Conservation (phyloP, 2,329 filamentous ascomycete genomes). For the Emmonsia crescens region DNA sequence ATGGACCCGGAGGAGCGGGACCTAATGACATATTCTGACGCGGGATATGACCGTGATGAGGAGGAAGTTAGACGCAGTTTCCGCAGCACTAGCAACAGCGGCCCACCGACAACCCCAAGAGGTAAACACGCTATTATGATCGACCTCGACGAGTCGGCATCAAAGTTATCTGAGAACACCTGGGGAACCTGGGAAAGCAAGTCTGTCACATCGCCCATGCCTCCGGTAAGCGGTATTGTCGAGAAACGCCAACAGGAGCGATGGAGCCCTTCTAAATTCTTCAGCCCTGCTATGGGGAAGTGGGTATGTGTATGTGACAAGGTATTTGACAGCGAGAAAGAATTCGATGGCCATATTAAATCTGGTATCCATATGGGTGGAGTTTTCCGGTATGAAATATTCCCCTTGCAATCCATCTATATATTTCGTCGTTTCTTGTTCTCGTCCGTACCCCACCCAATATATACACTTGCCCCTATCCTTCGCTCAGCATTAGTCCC, state of each 20-base stretch:
- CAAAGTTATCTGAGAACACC: neutral
- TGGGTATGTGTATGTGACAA: constrained; percentile 28
- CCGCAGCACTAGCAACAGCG: neutral
- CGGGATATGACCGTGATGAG: neutral
- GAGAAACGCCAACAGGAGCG: neutral
- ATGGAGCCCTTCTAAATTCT: constrained; percentile 24
- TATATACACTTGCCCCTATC: neutral
- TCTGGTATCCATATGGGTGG: constrained; percentile 17
- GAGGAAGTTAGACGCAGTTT: neutral
- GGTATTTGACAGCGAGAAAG: constrained; percentile 16
- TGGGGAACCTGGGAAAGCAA: neutral
- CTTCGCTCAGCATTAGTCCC: neutral
- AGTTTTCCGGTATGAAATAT: constrained; percentile 15
- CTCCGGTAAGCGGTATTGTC: neutral
- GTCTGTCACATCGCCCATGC: neutral
- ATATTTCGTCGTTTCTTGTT: constrained; percentile 4
- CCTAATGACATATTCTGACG: constrained; percentile 16
- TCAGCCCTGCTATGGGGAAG: constrained; percentile 18
- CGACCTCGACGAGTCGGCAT: neutral
- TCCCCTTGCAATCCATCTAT: neutral
- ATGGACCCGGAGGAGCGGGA: constrained; percentile 8
- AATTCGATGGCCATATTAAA: constrained; percentile 26
- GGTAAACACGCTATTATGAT: neutral
- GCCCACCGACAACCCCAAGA: neutral
- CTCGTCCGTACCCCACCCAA: neutral